Percentiles rank a stretch among this genome's conserved stretches.
Conservation (phyloP, 306 rosid genomes). For the Casuarina cunninghamiana region DNA sequence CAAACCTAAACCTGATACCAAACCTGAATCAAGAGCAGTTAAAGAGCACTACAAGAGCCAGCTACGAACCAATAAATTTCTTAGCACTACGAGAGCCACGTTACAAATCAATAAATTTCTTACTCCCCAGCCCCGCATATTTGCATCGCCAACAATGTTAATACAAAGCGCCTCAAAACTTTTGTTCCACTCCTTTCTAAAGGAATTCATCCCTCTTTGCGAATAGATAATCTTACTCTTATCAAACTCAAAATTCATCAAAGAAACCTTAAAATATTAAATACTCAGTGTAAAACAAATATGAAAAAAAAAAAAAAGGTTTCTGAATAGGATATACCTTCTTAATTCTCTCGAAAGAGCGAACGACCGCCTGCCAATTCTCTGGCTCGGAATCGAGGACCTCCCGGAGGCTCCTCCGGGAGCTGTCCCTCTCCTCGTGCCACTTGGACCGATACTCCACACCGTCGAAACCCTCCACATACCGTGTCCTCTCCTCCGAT, state of each 20-base stretch:
- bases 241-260: neutral
- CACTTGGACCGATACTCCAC: constrained; percentile 61
- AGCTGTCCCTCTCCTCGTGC: constrained; percentile 80
- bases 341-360: constrained; percentile 61
- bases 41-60: neutral
- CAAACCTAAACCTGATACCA: neutral
- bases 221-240: neutral
- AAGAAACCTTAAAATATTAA: neutral
- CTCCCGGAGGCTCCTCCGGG: constrained; percentile 56
- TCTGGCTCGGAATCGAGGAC: constrained; percentile 80
- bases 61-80: neutral
- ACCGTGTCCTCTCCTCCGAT: constrained; percentile 51
- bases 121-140: neutral
- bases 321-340: constrained; percentile 49
- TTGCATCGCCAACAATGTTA: neutral
- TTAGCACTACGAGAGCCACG: neutral
- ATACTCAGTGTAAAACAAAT: neutral
- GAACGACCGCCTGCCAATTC: constrained; percentile 91
- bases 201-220: neutral
- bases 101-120: neutral
- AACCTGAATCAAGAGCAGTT: neutral
- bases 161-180: neutral
- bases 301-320: neutral
- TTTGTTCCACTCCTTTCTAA: neutral
- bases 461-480: constrained; percentile 55